These are phyloP conservation scores for Verticillium isaacii DNA, from an alignment of 2,329 filamentous ascomycete species.

Conservation along the genomic window DNA sequence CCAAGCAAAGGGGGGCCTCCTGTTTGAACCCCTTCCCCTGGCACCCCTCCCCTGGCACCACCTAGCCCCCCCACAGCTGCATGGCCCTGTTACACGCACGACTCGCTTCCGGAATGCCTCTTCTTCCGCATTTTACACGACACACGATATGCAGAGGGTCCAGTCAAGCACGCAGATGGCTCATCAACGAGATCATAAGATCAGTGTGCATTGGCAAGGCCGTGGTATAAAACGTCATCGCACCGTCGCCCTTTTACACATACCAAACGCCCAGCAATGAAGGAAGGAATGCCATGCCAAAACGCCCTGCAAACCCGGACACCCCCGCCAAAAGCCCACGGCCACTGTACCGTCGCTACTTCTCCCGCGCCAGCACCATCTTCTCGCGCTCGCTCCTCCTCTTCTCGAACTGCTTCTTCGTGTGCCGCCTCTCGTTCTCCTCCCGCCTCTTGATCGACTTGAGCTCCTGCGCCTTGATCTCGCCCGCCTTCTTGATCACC, in stretches of 20 bases:
- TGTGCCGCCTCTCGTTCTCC: constrained; percentile 92
- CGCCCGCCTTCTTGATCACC: constrained; percentile 89
- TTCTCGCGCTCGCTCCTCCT: constrained; percentile 83
- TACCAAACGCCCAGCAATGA: constrained; percentile 12
- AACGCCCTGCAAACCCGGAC: background rate
- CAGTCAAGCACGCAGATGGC: too few relatives aligned
- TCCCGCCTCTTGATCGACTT: constrained; percentile 82
- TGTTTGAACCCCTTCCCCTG: constrained; percentile 3
- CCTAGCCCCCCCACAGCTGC: too few relatives aligned
- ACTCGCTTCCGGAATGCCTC: too few relatives aligned
- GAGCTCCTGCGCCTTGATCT: constrained; percentile 91
- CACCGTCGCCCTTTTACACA: constrained; percentile 9
- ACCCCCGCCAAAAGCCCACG: background rate
- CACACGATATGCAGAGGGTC: too few relatives aligned
- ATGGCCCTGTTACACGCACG: too few relatives aligned
- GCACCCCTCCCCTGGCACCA: background rate
- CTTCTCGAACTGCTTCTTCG: constrained; percentile 72
- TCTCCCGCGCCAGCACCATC: constrained; percentile 70
- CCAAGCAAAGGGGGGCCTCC: constrained; percentile 1
- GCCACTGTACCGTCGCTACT: constrained; percentile 27
- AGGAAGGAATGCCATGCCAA: constrained; percentile 4
- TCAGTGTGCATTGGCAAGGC: too few relatives aligned
- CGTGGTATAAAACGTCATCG: background rate
- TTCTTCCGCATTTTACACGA: too few relatives aligned
- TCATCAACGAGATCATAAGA: too few relatives aligned